A percentile compares a stretch with the other conserved stretches of the same genome.
phyloP scores from a whole-genome alignment of 352 stramenopile species.

The Phytopythium oedochilum region DNA sequence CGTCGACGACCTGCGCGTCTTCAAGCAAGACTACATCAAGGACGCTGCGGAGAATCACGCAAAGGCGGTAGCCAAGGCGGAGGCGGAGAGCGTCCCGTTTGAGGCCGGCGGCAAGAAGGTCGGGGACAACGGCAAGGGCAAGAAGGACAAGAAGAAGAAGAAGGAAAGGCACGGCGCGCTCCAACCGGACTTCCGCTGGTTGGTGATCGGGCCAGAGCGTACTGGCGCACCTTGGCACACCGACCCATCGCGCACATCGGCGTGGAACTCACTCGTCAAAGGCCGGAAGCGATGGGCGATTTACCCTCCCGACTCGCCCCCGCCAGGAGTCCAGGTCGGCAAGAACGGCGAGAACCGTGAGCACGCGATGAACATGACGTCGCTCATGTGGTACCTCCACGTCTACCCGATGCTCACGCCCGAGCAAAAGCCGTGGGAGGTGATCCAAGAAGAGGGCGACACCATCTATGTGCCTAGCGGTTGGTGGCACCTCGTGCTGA shows the following conservation, averaged over 20 bases:
- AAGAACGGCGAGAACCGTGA: slow-evolving; percentile 53
- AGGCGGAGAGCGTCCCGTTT: slow-evolving; percentile 19
- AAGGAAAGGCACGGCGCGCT: slow-evolving; percentile 31
- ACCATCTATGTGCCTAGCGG: slow-evolving; percentile 96
- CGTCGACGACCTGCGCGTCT: slow-evolving; percentile 56
- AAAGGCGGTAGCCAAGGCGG: slow-evolving; percentile 13
- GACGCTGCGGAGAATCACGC: slow-evolving; percentile 20
- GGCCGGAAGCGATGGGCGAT: slow-evolving; percentile 95
- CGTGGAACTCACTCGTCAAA: slow-evolving; percentile 94
- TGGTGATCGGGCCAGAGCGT: slow-evolving; percentile 77
- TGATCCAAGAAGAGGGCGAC: slow-evolving; percentile 92
- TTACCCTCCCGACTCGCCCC: slow-evolving; percentile 86
- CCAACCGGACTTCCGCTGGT: slow-evolving; percentile 73
- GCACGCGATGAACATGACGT: slow-evolving; percentile 71
- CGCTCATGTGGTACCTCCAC: slow-evolving; percentile 80
- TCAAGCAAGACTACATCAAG: slow-evolving; percentile 72
- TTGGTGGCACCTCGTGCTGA: slow-evolving; percentile 98
- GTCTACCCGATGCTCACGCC: slow-evolving; percentile 76
- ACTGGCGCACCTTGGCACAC: slow-evolving; percentile 94
- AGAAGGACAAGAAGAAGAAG: slow-evolving; percentile 14
- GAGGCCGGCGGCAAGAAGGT: slow-evolving; percentile 30
- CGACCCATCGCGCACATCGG: slow-evolving; percentile 93
- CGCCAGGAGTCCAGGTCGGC: slow-evolving; percentile 54
- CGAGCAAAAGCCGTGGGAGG: slow-evolving; percentile 70
- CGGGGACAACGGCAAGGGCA: background rate